Evolutionary conservation across 148 eudicot genomes (phyloP).

Genomic region (Diospyros kaki): DNA sequence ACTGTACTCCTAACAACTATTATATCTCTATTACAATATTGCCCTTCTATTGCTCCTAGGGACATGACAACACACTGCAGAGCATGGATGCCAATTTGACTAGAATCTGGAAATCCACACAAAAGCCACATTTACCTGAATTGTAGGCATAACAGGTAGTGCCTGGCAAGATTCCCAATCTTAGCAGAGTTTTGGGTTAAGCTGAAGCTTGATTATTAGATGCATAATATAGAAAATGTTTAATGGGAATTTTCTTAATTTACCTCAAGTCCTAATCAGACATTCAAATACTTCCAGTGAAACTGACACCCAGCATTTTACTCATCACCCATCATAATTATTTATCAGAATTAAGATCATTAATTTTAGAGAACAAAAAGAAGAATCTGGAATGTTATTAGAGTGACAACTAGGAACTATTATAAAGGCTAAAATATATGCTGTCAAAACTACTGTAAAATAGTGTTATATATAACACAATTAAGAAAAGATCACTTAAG

Average conservation of each 20-base stretch:
- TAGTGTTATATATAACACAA: too few species aligned
- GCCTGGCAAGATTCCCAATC: neutral
- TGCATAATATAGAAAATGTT: neutral
- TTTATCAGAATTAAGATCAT: neutral
- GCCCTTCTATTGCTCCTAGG: too few species aligned
- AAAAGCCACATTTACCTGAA: too few species aligned
- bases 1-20: too few species aligned
- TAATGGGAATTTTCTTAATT: neutral
- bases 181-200: neutral
- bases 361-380: constrained; percentile 4
- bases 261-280: neutral
- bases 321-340: neutral
- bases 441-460: neutral
- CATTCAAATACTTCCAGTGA: neutral
- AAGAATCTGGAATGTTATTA: neutral
- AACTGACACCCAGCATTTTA: neutral
- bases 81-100: neutral
- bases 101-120: too few species aligned
- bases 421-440: neutral
- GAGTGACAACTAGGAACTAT: neutral
- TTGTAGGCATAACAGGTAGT: too few species aligned
- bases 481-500: too few species aligned
- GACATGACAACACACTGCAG: neutral
- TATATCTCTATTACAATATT: too few species aligned
- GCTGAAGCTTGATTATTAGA: neutral